Evolutionary conservation across 257 asterid species (phyloP).

Genomic region (Avicennia marina): DNA sequence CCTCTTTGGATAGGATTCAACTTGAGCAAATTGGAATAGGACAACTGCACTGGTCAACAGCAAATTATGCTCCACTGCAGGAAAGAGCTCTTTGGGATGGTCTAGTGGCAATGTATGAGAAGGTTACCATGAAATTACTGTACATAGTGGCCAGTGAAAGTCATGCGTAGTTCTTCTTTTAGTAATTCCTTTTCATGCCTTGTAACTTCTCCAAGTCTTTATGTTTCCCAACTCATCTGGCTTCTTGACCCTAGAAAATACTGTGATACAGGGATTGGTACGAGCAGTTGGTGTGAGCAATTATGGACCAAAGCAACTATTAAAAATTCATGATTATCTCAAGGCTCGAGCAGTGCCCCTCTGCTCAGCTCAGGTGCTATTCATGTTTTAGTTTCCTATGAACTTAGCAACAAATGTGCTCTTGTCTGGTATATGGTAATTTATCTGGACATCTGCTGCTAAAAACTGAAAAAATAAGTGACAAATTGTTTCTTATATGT

Average conservation of each 20-base stretch:
- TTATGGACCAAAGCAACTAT: slow-evolving; percentile 88
- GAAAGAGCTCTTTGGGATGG: slow-evolving; percentile 99
- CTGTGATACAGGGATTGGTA: slow-evolving; percentile 64
- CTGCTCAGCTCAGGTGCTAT: slow-evolving; percentile 76
- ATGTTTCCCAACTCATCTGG: not conserved
- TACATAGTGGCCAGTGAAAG: not conserved
- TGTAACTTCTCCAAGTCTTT: too few relatives aligned
- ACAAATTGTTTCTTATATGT: too few relatives aligned
- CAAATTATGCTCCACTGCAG: slow-evolving; percentile 89
- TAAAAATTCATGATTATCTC: slow-evolving; percentile 75
- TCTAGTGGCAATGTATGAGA: slow-evolving; percentile 96
- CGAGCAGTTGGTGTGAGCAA: slow-evolving; percentile 96
- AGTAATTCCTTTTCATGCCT: not conserved
- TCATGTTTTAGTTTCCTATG: too few relatives aligned
- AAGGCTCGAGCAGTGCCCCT: slow-evolving; percentile 79
- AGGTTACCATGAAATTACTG: slow-evolving; percentile 59
- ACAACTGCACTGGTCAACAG: slow-evolving; percentile 98
- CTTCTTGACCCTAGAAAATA: slow-evolving; percentile 10
- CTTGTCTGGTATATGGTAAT: too few relatives aligned
- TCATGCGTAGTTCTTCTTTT: not conserved
- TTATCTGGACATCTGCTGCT: too few relatives aligned
- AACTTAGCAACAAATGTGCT: too few relatives aligned
- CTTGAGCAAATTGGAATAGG: slow-evolving; percentile 87
- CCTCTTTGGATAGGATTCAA: slow-evolving; percentile 72
- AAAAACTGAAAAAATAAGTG: too few relatives aligned